phyloP scores from a whole-genome alignment of 164 flowering plant species.

The Cinnamomum chago region DNA sequence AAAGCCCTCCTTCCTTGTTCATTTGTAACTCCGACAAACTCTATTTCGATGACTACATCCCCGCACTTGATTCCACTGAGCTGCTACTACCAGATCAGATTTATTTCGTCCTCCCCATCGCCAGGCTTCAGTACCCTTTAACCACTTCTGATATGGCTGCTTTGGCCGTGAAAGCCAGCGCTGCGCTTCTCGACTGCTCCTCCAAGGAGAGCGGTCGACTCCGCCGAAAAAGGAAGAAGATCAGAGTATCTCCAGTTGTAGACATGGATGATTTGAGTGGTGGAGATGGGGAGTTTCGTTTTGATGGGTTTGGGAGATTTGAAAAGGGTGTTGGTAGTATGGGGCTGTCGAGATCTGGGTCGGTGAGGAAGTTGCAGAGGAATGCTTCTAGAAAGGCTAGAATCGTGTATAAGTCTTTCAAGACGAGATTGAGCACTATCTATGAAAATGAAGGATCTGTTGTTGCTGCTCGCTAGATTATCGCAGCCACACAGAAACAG shows the following conservation, averaged over 20 bases:
- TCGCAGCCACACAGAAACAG: background rate
- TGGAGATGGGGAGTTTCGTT: background rate
- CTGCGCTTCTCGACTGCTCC: conserved; percentile 14
- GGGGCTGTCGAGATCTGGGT: conserved; percentile 24
- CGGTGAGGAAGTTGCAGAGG: conserved; percentile 37
- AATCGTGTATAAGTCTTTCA: conserved; percentile 45
- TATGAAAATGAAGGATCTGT: conserved; percentile 54
- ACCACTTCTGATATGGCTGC: conserved; percentile 63
- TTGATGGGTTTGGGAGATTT: conserved; percentile 5
- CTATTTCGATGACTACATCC: conserved; percentile 42
- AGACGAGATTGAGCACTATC: conserved; percentile 42
- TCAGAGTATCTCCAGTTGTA: conserved; percentile 15
- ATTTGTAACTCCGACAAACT: conserved; percentile 50
- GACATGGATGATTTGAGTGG: background rate
- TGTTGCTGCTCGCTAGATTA: background rate
- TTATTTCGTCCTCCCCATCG: conserved; percentile 45
- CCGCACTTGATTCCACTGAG: conserved; percentile 26
- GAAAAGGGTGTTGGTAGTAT: background rate
- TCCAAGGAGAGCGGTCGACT: conserved; percentile 7
- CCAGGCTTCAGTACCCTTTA: conserved; percentile 30
- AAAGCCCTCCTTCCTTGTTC: conserved; percentile 11
- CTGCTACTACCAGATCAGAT: conserved; percentile 38
- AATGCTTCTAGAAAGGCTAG: conserved; percentile 37
- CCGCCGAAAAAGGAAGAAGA: conserved; percentile 1
- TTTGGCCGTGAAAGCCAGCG: conserved; percentile 56